These are phyloP conservation scores for Chlamydomonas reinhardtii DNA, from an alignment of 163 green algal species.

Conservation along the genomic window DNA sequence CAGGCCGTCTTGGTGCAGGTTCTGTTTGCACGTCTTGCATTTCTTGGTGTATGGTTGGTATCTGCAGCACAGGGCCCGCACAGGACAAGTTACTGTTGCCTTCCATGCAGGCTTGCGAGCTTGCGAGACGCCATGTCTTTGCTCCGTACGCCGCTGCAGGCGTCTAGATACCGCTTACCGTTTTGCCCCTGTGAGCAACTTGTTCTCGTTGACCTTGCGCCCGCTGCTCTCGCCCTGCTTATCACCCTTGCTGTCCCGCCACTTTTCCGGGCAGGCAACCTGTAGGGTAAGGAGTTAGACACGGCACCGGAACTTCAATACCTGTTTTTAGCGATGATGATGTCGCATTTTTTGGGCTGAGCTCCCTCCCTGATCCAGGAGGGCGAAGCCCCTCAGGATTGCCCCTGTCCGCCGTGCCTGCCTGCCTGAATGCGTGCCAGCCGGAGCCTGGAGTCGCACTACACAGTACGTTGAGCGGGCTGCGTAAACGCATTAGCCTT, in stretches of 20 bases:
- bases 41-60: conserved; percentile 61
- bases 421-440: no score
- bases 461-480: no score
- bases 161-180: background rate
- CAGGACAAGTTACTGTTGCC: background rate
- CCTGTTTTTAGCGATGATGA: background rate
- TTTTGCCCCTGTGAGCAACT: conserved; percentile 75
- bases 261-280: conserved; percentile 73
- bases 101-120: no score
- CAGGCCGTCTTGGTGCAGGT: conserved; percentile 61
- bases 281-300: background rate
- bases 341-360: no score
- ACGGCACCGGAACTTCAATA: background rate
- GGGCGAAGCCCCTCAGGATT: no score
- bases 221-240: conserved; percentile 74
- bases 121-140: no score
- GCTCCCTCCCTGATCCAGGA: no score
- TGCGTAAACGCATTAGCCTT: no score
- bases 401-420: no score
- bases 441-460: no score
- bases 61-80: background rate
- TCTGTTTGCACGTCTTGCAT: conserved; percentile 79
- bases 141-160: background rate
- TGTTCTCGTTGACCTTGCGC: conserved; percentile 83
- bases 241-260: conserved; percentile 67